These are phyloP conservation scores for Geranomyces michiganensis DNA, from an alignment of 192 early-diverging fungal species.

Conservation along the genomic window DNA sequence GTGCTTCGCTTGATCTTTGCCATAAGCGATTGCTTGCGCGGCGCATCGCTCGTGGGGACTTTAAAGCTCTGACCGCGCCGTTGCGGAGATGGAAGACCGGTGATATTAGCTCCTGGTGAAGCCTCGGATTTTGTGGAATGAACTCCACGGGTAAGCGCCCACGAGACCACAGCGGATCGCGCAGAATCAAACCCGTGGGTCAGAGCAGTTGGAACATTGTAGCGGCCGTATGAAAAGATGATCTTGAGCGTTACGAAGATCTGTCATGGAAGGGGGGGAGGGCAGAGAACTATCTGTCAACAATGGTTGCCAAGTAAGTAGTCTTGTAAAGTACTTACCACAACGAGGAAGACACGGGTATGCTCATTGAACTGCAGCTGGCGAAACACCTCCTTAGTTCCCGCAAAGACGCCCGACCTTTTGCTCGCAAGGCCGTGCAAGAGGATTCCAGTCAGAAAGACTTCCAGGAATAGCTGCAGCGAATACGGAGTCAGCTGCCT, in stretches of 20 bases:
- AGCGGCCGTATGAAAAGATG: slow-evolving; percentile 15
- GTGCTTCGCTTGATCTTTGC: no score
- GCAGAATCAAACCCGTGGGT: slow-evolving; percentile 35
- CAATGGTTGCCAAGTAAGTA: no score
- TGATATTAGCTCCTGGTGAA: no score
- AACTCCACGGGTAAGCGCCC: slow-evolving; percentile 23
- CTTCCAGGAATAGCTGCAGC: slow-evolving; percentile 27
- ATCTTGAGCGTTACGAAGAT: slow-evolving; percentile 36
- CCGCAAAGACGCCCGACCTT: slow-evolving; percentile 14
- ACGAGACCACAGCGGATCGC: slow-evolving; percentile 35
- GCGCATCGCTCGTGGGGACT: no score
- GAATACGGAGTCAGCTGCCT: neutral
- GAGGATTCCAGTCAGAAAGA: slow-evolving; percentile 23
- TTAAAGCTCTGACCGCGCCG: no score
- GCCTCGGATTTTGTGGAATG: no score
- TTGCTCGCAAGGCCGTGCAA: slow-evolving; percentile 25
- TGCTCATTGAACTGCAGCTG: slow-evolving; percentile 36
- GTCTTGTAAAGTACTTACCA: slow-evolving; percentile 11
- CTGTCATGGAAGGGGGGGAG: neutral
- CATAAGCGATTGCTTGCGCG: no score
- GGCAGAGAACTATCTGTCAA: neutral
- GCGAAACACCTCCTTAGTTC: slow-evolving; percentile 33
- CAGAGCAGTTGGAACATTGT: slow-evolving; percentile 16
- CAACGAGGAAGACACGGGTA: slow-evolving; percentile 27
- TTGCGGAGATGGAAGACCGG: no score